phyloP scores from a whole-genome alignment of 2,329 filamentous ascomycete species.

The Decorospora gaudefroyi region DNA sequence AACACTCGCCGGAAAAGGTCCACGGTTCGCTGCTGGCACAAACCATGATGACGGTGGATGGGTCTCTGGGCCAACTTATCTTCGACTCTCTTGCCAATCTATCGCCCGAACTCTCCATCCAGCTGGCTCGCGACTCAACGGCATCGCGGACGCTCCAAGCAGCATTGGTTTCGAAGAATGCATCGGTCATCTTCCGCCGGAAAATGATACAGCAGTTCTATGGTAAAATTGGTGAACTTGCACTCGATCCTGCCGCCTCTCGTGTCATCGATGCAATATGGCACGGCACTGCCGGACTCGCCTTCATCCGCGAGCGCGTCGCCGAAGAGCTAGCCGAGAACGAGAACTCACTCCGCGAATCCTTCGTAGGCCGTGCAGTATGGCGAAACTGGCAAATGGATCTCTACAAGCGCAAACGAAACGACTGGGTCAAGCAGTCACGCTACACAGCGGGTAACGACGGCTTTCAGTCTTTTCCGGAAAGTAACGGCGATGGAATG shows the following conservation, averaged over 20 bases:
- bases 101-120: conserved; percentile 58
- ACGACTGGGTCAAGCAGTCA: conserved; percentile 67
- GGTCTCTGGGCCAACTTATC: conserved; percentile 69
- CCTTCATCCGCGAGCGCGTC: conserved; percentile 69
- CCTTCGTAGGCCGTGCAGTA: conserved; percentile 66
- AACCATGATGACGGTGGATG: conserved; percentile 74
- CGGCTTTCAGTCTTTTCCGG: conserved; percentile 57
- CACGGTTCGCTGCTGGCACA: conserved; percentile 85
- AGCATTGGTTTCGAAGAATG: conserved; percentile 60
- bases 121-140: conserved; percentile 66
- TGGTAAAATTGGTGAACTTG: conserved; percentile 63
- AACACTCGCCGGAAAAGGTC: conserved; percentile 59
- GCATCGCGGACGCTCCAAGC: conserved; percentile 67
- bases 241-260: conserved; percentile 65
- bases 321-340: conserved; percentile 65
- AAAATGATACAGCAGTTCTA: conserved; percentile 67
- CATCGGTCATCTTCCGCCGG: conserved; percentile 62
- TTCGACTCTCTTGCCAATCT: conserved; percentile 62
- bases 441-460: conserved; percentile 59
- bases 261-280: conserved; percentile 71
- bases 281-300: conserved; percentile 64
- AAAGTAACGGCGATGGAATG: conserved; percentile 37
- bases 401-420: conserved; percentile 65
- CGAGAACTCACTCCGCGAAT: conserved; percentile 66
- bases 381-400: conserved; percentile 79